These are phyloP conservation scores for Cicer pinnatifidum DNA, from an alignment of 306 rosid genomes.

Conservation along the genomic window DNA sequence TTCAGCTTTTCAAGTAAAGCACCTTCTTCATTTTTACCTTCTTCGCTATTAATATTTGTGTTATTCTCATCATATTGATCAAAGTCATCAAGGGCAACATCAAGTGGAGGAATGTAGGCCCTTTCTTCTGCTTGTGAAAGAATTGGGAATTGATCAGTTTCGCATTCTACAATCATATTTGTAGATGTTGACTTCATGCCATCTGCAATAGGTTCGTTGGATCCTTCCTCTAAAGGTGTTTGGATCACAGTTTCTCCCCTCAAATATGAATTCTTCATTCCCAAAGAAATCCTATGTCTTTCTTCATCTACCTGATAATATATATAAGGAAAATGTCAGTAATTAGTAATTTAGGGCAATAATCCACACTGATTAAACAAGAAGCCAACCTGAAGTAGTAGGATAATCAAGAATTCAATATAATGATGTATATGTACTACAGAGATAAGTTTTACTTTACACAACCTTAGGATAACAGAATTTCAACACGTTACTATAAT, in stretches of 20 bases:
- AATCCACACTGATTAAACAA: conserved; percentile 29
- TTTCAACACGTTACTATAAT: neutral
- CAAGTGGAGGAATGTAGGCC: conserved; percentile 79
- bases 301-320: conserved; percentile 70
- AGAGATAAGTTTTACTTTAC: neutral
- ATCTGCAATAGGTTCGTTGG: conserved; percentile 51
- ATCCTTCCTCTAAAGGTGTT: conserved; percentile 49
- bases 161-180: conserved; percentile 51
- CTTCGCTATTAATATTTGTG: conserved; percentile 49
- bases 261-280: conserved; percentile 80
- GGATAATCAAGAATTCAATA: conserved; percentile 17
- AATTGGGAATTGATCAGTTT: conserved; percentile 48
- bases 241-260: conserved; percentile 43
- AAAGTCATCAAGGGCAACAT: conserved; percentile 78
- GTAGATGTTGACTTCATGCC: conserved; percentile 41
- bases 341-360: conserved; percentile 31
- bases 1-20: conserved; percentile 58
- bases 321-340: conserved; percentile 31
- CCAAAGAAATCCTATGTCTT: conserved; percentile 77
- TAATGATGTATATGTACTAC: neutral
- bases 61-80: conserved; percentile 52
- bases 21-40: conserved; percentile 46
- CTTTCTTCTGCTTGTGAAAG: conserved; percentile 72
- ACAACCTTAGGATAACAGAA: conserved; percentile 16
- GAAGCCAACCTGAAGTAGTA: neutral